Evolutionary conservation across 805 yeast species (phyloP).

Genomic region (Saccharomycopsis sp.): DNA sequence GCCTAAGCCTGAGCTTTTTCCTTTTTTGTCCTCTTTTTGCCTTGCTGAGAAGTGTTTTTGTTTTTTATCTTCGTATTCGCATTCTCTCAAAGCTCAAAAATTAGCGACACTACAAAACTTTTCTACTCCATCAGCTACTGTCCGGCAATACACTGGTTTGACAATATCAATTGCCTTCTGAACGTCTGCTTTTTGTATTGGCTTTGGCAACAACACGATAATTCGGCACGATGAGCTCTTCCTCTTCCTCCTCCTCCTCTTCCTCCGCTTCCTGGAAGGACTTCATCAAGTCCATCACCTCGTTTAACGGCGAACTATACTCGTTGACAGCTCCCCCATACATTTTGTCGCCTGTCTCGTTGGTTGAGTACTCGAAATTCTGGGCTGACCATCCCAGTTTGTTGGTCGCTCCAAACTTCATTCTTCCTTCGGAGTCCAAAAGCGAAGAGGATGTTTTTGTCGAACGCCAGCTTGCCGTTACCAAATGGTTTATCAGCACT

Average conservation of each 20-base stretch:
- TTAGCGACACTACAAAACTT: background rate
- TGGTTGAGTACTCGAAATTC: constrained; percentile 87
- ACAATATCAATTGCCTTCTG: too few relatives aligned
- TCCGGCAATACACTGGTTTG: background rate
- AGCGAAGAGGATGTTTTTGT: constrained; percentile 44
- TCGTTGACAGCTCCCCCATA: constrained; percentile 96
- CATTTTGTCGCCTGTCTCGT: constrained; percentile 82
- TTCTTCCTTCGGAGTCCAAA: constrained; percentile 33
- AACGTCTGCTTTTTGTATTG: too few relatives aligned
- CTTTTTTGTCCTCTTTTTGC: background rate
- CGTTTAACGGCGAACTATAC: constrained; percentile 89
- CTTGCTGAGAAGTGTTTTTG: background rate
- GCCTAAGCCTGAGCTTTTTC: background rate
- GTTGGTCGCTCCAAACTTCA: constrained; percentile 62
- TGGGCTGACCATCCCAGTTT: constrained; percentile 93
- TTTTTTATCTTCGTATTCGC: constrained; percentile 30
- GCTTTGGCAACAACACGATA: too few relatives aligned
- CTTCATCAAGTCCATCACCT: constrained; percentile 82
- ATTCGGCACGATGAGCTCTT: too few relatives aligned
- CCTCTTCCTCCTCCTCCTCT: background rate
- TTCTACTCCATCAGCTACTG: background rate
- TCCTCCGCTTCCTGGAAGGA: constrained; percentile 74
- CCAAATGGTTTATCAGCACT: constrained; percentile 87
- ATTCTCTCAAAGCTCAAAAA: background rate
- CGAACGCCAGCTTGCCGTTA: constrained; percentile 72